These are phyloP conservation scores for Monoraphidium neglectum DNA, from an alignment of 139 green algal species.

Conservation along the genomic window DNA sequence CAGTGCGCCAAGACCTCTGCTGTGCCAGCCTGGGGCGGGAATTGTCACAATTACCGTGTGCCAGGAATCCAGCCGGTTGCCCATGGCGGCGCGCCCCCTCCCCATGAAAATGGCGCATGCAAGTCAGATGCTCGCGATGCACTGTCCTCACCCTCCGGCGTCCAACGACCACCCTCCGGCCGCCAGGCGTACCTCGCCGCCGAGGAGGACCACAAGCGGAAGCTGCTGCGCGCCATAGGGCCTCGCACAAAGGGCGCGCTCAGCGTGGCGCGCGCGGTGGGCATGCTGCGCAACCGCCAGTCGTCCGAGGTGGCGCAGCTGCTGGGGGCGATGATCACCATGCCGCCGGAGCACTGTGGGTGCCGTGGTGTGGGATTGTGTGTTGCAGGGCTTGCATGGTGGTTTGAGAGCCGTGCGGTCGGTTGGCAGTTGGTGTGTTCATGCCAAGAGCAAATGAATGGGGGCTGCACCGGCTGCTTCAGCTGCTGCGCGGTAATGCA, in stretches of 20 bases:
- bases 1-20: too few relatives aligned
- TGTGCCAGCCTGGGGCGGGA: too few relatives aligned
- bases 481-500: too few relatives aligned
- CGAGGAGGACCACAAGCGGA: background rate
- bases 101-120: too few relatives aligned
- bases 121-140: too few relatives aligned
- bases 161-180: too few relatives aligned
- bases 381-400: too few relatives aligned
- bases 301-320: slow-evolving; percentile 12
- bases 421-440: background rate
- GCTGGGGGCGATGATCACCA: slow-evolving; percentile 3
- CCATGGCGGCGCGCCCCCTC: too few relatives aligned
- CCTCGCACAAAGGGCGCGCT: slow-evolving; percentile 3
- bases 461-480: background rate
- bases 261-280: slow-evolving; percentile 29
- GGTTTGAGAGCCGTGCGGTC: background rate
- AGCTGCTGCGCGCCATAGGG: slow-evolving; percentile 11
- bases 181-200: background rate
- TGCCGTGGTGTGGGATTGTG: too few relatives aligned
- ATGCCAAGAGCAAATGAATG: background rate
- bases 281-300: slow-evolving; percentile 4
- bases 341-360: slow-evolving; percentile 30
- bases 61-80: too few relatives aligned
- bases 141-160: too few relatives aligned
- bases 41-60: too few relatives aligned